These are phyloP conservation scores for Vickermania ingenoplastis DNA, from an alignment of 208 protist species.

Conservation along the genomic window DNA sequence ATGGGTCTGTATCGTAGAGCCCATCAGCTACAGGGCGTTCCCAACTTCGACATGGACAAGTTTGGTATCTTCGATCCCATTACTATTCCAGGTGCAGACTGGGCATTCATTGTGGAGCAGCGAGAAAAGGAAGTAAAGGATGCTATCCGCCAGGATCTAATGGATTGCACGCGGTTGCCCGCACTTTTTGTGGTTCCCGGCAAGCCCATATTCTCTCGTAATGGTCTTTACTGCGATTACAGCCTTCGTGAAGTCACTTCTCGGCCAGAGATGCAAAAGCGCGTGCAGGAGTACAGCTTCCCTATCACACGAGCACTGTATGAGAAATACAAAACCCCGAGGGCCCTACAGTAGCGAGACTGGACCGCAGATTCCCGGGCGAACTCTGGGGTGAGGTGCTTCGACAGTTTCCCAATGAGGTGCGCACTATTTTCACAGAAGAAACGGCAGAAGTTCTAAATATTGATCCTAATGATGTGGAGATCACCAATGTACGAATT, in stretches of 20 bases:
- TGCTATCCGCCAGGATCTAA: not conserved
- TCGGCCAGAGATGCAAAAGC: not conserved
- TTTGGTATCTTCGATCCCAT: not conserved
- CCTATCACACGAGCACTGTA: not conserved
- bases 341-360: not conserved
- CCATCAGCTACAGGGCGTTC: not conserved
- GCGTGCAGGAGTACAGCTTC: not conserved
- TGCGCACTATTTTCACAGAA: slow-evolving; percentile 3
- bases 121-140: not conserved
- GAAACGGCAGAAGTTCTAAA: not conserved
- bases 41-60: not conserved
- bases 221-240: not conserved
- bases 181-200: not conserved
- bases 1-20: not conserved
- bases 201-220: not conserved
- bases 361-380: not conserved
- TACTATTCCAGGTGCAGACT: not conserved
- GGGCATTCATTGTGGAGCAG: not conserved
- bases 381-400: not conserved
- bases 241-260: not conserved
- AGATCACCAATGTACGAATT: not conserved
- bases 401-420: not conserved
- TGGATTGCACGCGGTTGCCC: not conserved
- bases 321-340: not conserved
- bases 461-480: not conserved